These are phyloP conservation scores for Xylaria longipes DNA, from an alignment of 495 filamentous ascomycete species.

Conservation along the genomic window DNA sequence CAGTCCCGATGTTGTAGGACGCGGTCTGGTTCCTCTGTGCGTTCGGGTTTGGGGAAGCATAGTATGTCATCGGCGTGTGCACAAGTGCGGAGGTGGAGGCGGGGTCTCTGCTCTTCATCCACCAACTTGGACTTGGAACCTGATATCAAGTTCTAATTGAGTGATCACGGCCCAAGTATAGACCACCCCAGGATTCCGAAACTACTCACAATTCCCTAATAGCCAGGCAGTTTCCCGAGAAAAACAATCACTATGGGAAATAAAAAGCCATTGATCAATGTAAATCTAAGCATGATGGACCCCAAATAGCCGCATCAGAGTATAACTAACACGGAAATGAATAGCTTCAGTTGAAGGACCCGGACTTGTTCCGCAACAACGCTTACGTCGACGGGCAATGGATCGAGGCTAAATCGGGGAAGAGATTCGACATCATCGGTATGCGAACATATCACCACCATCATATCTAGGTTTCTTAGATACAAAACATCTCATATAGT, in stretches of 20 bases:
- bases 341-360: conserved; percentile 60
- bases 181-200: not conserved
- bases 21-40: not conserved
- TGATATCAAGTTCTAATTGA: not conserved
- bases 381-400: conserved; percentile 68
- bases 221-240: not conserved
- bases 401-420: conserved; percentile 66
- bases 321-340: not conserved
- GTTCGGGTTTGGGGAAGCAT: not conserved
- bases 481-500: not conserved
- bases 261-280: conserved; percentile 21
- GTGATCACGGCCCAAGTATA: not conserved
- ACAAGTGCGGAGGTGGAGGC: conserved; percentile 4
- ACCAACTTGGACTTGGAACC: not conserved
- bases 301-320: not conserved
- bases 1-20: not conserved
- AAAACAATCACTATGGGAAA: not conserved
- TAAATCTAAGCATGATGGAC: not conserved
- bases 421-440: conserved; percentile 72
- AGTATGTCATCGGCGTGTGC: not conserved
- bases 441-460: conserved; percentile 24
- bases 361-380: conserved; percentile 63
- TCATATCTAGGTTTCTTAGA: not conserved
- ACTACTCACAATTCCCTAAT: not conserved
- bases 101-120: not conserved